phyloP scores from a whole-genome alignment of 1,284 basidiomycete species.

The Meripilus lineatus region DNA sequence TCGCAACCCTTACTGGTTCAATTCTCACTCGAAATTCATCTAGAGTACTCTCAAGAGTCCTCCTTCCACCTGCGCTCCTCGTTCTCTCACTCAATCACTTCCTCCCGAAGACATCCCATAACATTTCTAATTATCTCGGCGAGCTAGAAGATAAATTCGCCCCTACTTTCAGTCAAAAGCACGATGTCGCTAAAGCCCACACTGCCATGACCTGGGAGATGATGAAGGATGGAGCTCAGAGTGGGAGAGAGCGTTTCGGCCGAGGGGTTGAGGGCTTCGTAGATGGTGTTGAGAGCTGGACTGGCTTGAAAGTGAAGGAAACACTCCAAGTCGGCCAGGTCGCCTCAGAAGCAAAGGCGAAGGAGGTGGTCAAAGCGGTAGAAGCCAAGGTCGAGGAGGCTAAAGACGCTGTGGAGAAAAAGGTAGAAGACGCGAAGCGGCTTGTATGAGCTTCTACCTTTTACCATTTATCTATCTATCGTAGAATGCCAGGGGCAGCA shows the following conservation, averaged over 20 bases:
- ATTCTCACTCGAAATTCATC: slow-evolving; percentile 80
- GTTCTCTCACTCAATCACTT: slow-evolving; percentile 68
- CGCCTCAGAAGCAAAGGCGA: slow-evolving; percentile 10
- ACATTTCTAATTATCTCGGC: slow-evolving; percentile 61
- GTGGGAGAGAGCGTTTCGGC: slow-evolving; percentile 34
- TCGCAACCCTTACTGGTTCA: slow-evolving; percentile 83
- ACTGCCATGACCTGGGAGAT: slow-evolving; percentile 46
- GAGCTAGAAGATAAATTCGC: slow-evolving; percentile 69
- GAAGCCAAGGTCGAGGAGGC: slow-evolving; percentile 4
- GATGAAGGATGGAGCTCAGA: slow-evolving; percentile 23
- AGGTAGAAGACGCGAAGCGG: slow-evolving; percentile 5
- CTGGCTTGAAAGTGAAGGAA: slow-evolving; percentile 69
- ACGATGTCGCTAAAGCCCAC: slow-evolving; percentile 64
- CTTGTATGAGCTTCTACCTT: too few species aligned
- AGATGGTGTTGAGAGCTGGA: slow-evolving; percentile 58
- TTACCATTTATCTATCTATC: too few species aligned
- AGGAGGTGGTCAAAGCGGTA: slow-evolving; percentile 6
- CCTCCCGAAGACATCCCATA: slow-evolving; percentile 73
- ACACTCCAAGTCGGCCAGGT: slow-evolving; percentile 41
- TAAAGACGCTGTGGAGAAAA: slow-evolving; percentile 5
- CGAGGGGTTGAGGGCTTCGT: slow-evolving; percentile 46
- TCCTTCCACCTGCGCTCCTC: slow-evolving; percentile 70
- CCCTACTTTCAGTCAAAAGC: slow-evolving; percentile 64
- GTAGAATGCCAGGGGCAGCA: too few species aligned
- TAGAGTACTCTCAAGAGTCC: slow-evolving; percentile 62